Evolutionary conservation across 2,329 filamentous ascomycete genomes (phyloP), one percentile per base, ranked within the genome.

Genomic region (Cucurbitaria berberidis): DNA sequence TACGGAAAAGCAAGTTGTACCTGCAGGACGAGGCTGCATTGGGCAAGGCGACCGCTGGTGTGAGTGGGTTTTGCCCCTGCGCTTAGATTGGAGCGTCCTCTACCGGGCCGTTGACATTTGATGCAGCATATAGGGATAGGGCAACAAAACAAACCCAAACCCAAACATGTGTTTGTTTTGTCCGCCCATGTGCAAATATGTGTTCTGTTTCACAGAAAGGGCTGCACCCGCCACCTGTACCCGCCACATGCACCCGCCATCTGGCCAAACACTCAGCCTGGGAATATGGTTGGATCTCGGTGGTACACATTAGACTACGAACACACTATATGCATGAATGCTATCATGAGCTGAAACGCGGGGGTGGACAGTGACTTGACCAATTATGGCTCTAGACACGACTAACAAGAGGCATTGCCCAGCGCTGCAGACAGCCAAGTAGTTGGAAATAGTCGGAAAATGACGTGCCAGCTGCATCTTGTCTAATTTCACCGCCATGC

Each of bases 401-500:
- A 48, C 53, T 50, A 34, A 46, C 46, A 30, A n/a, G n/a, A n/a
- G n/a, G n/a, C n/a, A n/a, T n/a, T n/a, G n/a, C n/a, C n/a, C n/a
- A n/a, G n/a, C n/a, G n/a, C n/a, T n/a, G n/a, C n/a, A 51, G n/a
- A 59, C 62, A 45, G 50, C 56, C 55, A 53, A 51, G 42, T 48
- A 48, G 29, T 53, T 64, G 9, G n/a, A n/a, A n/a, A n/a, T n/a
- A n/a, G n/a, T n/a, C n/a, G n/a, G n/a, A n/a, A 53, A 48, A 47
- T 63, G 61, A 29, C 50, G 56, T 48, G 61, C 56, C 48, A 66
- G 59, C 48, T 64, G 53, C 7, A 67, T 48, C 18, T 45, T 51
- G 38, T 66, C 53, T 60, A 65, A 52, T 41, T 48, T 54, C 51
- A 59, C 41, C 16, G 54, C 50, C 48, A 51, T n/a, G n/a, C n/a